Conservation (phyloP, 78 protist species). For the Dictyostelium brefeldianum region DNA sequence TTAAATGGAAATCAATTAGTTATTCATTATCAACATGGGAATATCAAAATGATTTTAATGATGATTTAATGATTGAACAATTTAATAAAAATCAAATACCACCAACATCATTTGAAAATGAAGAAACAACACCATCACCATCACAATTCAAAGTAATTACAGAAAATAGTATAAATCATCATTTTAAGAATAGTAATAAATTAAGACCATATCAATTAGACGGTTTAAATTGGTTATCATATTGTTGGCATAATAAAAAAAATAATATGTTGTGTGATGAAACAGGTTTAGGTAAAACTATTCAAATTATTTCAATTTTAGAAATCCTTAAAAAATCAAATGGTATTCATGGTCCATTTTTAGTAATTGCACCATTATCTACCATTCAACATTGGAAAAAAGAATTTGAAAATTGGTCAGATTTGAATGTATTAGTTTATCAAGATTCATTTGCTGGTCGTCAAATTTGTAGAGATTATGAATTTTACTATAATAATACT, state of each 20-base stretch:
- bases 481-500: constrained; percentile 31
- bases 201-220: constrained; percentile 66
- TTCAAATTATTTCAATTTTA: constrained; percentile 41
- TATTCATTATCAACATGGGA: constrained; percentile 91
- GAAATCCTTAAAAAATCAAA: constrained; percentile 34
- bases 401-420: constrained; percentile 89
- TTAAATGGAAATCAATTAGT: constrained; percentile 83
- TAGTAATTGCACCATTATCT: constrained; percentile 93
- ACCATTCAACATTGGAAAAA: constrained; percentile 93
- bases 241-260: constrained; percentile 25
- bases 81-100: background rate
- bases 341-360: constrained; percentile 91
- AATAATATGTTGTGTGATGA: constrained; percentile 92
- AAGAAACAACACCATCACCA: constrained; percentile 48
- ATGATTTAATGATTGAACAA: constrained; percentile 15
- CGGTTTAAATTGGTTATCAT: constrained; percentile 92
- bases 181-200: constrained; percentile 12
- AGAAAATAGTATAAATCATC: background rate
- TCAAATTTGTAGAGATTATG: constrained; percentile 55
- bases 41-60: constrained; percentile 38
- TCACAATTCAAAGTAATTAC: constrained; percentile 30
- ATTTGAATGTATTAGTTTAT: constrained; percentile 35
- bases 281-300: constrained; percentile 79
- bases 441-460: constrained; percentile 83
- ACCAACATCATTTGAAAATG: constrained; percentile 29